Conservation (phyloP, 306 rosid species). For the Nissolia schottii region DNA sequence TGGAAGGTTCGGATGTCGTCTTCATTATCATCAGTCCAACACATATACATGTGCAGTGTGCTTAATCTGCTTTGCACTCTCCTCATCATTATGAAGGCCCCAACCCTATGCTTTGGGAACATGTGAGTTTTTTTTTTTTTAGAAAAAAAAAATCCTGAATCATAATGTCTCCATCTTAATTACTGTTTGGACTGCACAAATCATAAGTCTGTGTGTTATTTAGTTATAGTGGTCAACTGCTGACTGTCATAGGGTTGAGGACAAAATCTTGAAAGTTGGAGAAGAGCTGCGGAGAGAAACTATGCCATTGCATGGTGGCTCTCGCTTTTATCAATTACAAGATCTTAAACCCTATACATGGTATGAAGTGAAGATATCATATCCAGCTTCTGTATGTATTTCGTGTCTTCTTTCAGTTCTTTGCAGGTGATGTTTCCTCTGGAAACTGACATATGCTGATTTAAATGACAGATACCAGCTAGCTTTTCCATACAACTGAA, state of each 20-base stretch:
- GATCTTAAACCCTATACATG: slow-evolving; percentile 58
- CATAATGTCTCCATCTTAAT: not conserved
- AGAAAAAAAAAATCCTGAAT: not conserved
- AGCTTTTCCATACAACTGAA: slow-evolving; percentile 63
- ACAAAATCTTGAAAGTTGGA: slow-evolving; percentile 61
- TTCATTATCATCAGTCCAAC: slow-evolving; percentile 17
- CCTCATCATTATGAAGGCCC: slow-evolving; percentile 22
- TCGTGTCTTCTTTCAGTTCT: slow-evolving; percentile 27
- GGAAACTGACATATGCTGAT: slow-evolving; percentile 19
- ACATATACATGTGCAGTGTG: not conserved
- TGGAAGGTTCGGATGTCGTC: not conserved
- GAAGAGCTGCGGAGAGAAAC: slow-evolving; percentile 71
- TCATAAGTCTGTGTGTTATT: too few species aligned
- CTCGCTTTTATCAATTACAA: slow-evolving; percentile 60
- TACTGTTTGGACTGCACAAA: not conserved
- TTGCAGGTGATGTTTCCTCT: slow-evolving; percentile 24
- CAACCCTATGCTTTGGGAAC: slow-evolving; percentile 30
- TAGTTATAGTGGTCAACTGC: not conserved
- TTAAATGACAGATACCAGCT: slow-evolving; percentile 65
- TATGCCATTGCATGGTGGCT: slow-evolving; percentile 57
- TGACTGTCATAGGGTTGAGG: slow-evolving; percentile 50
- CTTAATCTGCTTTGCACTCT: slow-evolving; percentile 17
- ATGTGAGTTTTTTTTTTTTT: slow-evolving; percentile 32
- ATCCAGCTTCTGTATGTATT: slow-evolving; percentile 92
- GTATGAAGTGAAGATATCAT: slow-evolving; percentile 99